These are phyloP conservation scores for Fusarium goolgardi DNA, from an alignment of 2,329 filamentous ascomycete genomes.

Conservation along the genomic window DNA sequence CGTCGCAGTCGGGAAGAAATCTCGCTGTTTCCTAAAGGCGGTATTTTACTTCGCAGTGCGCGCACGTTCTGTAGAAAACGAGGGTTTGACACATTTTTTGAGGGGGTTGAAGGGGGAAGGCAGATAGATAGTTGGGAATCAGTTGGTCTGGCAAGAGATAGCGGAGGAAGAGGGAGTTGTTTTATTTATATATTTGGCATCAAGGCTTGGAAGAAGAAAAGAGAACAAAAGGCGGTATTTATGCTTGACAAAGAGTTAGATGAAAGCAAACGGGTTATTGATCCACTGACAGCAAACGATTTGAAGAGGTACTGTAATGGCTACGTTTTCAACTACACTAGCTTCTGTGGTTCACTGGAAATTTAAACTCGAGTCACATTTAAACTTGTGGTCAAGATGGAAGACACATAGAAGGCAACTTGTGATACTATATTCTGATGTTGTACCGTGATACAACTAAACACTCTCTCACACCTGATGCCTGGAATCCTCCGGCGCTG, in stretches of 20 bases:
- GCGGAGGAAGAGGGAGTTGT: background rate
- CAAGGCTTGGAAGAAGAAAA: background rate
- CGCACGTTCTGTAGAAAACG: slow-evolving; percentile 35
- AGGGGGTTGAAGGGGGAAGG: background rate
- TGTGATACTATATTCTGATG: slow-evolving; percentile 19
- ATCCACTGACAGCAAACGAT: slow-evolving; percentile 7
- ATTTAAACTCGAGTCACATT: slow-evolving; percentile 6
- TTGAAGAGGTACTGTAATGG: background rate
- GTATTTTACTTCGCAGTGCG: slow-evolving; percentile 32
- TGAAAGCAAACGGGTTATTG: background rate
- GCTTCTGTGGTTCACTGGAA: background rate
- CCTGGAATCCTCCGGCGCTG: too few relatives aligned
- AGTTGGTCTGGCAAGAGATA: background rate
- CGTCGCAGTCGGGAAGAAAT: slow-evolving; percentile 39
- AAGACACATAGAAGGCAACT: slow-evolving; percentile 8
- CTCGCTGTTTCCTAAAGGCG: slow-evolving; percentile 36
- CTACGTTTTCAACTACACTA: background rate
- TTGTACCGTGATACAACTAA: slow-evolving; percentile 9
- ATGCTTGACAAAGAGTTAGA: slow-evolving; percentile 4
- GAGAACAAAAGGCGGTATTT: background rate
- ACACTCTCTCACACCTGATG: background rate
- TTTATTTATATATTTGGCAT: background rate
- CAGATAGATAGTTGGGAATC: background rate
- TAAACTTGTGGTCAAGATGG: background rate
- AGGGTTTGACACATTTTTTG: slow-evolving; percentile 36